Conservation (phyloP, 139 green algal genomes). For the Desmodesmus armatus region DNA sequence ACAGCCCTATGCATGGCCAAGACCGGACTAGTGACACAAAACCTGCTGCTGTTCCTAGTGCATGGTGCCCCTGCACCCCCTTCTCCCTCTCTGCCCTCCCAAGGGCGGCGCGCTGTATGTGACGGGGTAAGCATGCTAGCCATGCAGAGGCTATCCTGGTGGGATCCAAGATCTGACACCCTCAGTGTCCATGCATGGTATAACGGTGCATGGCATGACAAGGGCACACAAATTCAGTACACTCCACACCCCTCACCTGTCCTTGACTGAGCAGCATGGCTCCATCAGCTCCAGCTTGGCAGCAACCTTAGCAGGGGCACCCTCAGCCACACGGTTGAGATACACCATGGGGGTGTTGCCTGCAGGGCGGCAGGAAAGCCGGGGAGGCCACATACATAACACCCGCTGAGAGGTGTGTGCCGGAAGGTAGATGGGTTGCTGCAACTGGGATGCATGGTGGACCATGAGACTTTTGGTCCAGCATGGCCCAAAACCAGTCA, state of each 20-base stretch:
- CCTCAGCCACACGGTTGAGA: conserved; percentile 84
- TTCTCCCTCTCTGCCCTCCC: too few relatives aligned
- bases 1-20: background rate
- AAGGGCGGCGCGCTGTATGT: too few relatives aligned
- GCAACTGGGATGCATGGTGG: background rate
- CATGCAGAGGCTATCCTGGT: too few relatives aligned
- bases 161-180: too few relatives aligned
- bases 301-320: conserved; percentile 69
- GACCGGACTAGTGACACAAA: background rate
- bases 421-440: background rate
- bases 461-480: background rate
- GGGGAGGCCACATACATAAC: background rate
- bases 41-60: too few relatives aligned
- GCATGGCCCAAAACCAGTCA: too few relatives aligned
- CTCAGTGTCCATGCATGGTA: too few relatives aligned
- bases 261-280: conserved; percentile 88
- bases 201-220: too few relatives aligned
- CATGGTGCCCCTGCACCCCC: too few relatives aligned
- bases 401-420: background rate
- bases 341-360: conserved; percentile 97
- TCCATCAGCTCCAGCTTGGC: conserved; percentile 95
- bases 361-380: conserved; percentile 32
- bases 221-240: too few relatives aligned
- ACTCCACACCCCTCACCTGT: conserved; percentile 63
- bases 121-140: too few relatives aligned